These are phyloP conservation scores for Danielia reshetovae DNA, from an alignment of 805 yeast species.

Conservation along the genomic window DNA sequence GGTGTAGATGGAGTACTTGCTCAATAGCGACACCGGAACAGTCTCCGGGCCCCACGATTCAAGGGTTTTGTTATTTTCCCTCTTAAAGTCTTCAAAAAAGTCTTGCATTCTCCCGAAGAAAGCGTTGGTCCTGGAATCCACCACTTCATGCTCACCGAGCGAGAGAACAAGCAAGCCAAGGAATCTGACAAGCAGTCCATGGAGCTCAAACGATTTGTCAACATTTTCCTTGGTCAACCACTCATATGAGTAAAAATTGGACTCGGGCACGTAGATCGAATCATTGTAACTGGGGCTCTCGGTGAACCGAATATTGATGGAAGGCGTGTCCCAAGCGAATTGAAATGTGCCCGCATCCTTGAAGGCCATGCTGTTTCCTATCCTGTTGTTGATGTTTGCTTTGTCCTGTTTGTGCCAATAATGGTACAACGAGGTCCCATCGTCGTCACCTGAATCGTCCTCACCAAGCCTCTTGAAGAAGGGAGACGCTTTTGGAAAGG, in stretches of 20 bases:
- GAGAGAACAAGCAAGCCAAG: constrained; percentile 34
- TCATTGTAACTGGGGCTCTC: constrained; percentile 27
- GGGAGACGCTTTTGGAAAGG: constrained; percentile 26
- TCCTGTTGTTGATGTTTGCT: constrained; percentile 25
- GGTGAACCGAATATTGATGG: constrained; percentile 30
- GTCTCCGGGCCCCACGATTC: constrained; percentile 19
- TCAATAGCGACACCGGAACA: constrained; percentile 17
- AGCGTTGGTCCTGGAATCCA: constrained; percentile 21
- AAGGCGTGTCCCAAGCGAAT: constrained; percentile 26
- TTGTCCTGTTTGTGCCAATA: constrained; percentile 37
- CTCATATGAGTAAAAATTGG: constrained; percentile 29
- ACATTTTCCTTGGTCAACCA: constrained; percentile 24
- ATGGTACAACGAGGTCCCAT: constrained; percentile 25
- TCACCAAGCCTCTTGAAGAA: constrained; percentile 18
- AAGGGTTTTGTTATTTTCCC: constrained; percentile 8
- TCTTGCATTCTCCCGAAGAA: constrained; percentile 18
- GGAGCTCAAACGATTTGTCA: constrained; percentile 27
- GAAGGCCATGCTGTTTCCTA: constrained; percentile 22
- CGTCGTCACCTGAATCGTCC: constrained; percentile 9
- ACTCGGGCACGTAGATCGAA: constrained; percentile 29
- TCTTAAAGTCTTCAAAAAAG: constrained; percentile 17
- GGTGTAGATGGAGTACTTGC: constrained; percentile 16
- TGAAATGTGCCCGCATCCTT: constrained; percentile 32
- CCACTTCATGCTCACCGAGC: constrained; percentile 38
- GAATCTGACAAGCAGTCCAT: constrained; percentile 33